Evolutionary conservation across 371 early-diverging fungal species (phyloP).

Genomic region (Mortierella sp.): DNA sequence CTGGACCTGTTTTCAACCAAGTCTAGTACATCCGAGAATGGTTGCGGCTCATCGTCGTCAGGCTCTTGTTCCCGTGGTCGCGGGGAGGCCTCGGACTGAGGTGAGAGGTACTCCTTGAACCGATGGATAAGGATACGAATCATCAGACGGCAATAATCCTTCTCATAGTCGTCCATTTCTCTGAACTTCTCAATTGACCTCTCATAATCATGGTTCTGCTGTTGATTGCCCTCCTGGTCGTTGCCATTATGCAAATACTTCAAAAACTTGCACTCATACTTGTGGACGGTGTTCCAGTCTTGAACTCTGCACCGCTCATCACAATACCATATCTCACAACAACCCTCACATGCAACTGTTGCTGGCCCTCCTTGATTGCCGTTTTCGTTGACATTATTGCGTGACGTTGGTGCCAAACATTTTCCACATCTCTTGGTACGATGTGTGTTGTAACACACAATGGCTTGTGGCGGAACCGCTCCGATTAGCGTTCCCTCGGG

Average conservation of each 20-base stretch:
- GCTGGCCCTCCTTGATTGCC: not conserved
- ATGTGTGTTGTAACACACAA: constrained; percentile 10
- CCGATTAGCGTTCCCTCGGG: not conserved
- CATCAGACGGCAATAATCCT: constrained; percentile 28
- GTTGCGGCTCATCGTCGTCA: not conserved
- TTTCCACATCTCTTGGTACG: constrained; percentile 23
- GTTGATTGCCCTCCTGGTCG: not conserved
- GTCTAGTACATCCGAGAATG: constrained; percentile 9
- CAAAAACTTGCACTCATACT: constrained; percentile 25
- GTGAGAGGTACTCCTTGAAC: constrained; percentile 8
- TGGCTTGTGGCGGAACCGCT: constrained; percentile 12
- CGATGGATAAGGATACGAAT: constrained; percentile 20
- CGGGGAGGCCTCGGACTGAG: not conserved
- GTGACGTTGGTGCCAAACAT: constrained; percentile 4
- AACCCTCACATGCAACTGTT: not conserved
- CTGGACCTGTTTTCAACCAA: constrained; percentile 18
- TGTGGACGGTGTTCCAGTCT: constrained; percentile 23
- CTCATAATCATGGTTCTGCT: not conserved
- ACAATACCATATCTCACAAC: constrained; percentile 37
- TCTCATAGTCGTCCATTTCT: constrained; percentile 3
- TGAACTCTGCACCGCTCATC: constrained; percentile 3
- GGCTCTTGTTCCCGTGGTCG: not conserved
- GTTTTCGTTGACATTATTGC: not conserved
- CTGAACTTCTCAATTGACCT: not conserved
- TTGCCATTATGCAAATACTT: constrained; percentile 10